phyloP scores from a whole-genome alignment of 768 basidiomycete genomes.

The Suillus plorans region DNA sequence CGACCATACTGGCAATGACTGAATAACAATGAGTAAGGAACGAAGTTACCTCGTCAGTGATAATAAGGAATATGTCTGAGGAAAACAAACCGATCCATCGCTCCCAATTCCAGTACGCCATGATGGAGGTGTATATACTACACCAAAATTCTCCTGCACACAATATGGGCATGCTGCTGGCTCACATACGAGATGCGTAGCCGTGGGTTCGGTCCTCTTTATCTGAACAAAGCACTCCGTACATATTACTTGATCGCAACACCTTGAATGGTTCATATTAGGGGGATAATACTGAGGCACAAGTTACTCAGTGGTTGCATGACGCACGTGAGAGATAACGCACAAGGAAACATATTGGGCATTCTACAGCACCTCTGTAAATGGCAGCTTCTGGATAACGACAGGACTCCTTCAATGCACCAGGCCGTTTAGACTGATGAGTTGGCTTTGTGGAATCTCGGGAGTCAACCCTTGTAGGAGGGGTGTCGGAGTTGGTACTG shows the following conservation, averaged over 20 bases:
- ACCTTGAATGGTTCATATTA: conserved; percentile 96
- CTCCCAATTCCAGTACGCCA: conserved; percentile 82
- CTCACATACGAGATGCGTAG: conserved; percentile 94
- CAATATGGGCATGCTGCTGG: conserved; percentile 98
- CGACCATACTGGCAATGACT: conserved; percentile 46
- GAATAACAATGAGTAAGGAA: conserved; percentile 4
- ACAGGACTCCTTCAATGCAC: conserved; percentile 59
- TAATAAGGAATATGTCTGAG: background rate
- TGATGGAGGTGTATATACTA: conserved; percentile 79
- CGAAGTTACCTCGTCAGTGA: background rate
- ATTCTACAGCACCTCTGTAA: conserved; percentile 86
- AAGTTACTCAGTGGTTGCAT: conserved; percentile 27
- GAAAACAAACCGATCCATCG: conserved; percentile 61
- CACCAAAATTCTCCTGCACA: conserved; percentile 95
- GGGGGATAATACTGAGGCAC: conserved; percentile 85
- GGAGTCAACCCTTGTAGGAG: conserved; percentile 33
- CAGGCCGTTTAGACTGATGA: conserved; percentile 52
- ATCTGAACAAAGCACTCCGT: conserved; percentile 99
- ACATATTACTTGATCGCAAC: conserved; percentile 98
- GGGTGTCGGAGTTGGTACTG: conserved; percentile 37
- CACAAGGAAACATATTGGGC: conserved; percentile 97
- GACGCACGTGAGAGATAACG: conserved; percentile 34
- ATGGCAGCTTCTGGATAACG: conserved; percentile 73
- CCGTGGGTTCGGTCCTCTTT: conserved; percentile 92
- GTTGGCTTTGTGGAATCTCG: conserved; percentile 22